A percentile compares a stretch with the other conserved stretches of the same genome.
These are phyloP conservation scores for Berkeleyomyces basicola DNA, from an alignment of 2,329 filamentous ascomycete species.

Conservation along the genomic window DNA sequence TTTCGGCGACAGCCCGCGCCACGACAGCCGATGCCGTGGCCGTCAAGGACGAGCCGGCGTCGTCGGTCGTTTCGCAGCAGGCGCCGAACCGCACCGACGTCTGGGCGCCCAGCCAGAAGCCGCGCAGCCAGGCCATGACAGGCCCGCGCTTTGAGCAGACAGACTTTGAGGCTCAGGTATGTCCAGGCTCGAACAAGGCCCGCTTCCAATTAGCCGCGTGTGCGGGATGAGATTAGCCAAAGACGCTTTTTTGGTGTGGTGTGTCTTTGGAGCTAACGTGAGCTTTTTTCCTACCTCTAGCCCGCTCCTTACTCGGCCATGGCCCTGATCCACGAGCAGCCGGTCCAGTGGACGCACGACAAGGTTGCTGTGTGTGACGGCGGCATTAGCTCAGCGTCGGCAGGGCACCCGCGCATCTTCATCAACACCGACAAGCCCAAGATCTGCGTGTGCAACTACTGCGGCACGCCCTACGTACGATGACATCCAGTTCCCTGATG, in stretches of 20 bases:
- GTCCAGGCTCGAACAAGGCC: constrained; percentile 17
- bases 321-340: constrained; percentile 88
- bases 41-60: constrained; percentile 18
- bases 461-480: constrained; percentile 79
- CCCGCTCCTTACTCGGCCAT: constrained; percentile 82
- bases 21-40: constrained; percentile 4
- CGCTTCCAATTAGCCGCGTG: background rate
- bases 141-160: constrained; percentile 96
- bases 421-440: constrained; percentile 98
- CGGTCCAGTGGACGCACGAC: constrained; percentile 78
- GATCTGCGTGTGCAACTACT: constrained; percentile 82
- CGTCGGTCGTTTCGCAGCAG: constrained; percentile 43
- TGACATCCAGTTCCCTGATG: constrained; percentile 14
- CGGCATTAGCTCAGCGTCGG: constrained; percentile 68
- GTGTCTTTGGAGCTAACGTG: background rate
- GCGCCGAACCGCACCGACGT: constrained; percentile 68
- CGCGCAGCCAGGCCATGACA: constrained; percentile 69
- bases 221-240: background rate
- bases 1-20: background rate
- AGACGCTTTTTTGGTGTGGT: background rate
- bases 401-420: constrained; percentile 83
- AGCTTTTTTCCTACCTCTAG: constrained; percentile 28
- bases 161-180: constrained; percentile 78
- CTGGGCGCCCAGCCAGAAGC: constrained; percentile 78
- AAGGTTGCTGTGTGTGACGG: constrained; percentile 77